Evolutionary conservation across 176 grass and related monocot species (phyloP).

Genomic region (Ampelocalamus luodianensis): DNA sequence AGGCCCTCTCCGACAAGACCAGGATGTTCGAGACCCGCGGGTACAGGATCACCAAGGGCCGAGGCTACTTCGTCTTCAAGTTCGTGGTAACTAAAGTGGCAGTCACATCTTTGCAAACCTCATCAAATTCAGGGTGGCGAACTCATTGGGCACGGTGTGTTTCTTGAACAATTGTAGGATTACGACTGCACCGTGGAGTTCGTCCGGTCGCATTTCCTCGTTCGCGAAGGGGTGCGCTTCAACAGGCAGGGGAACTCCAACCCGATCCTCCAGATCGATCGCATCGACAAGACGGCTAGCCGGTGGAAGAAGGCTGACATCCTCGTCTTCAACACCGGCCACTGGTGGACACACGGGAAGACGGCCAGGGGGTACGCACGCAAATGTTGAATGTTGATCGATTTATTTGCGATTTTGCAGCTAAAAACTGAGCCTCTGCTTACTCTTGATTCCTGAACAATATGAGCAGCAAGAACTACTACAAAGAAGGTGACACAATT

Average conservation of each 20-base stretch:
- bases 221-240: conserved; percentile 66
- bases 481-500: conserved; percentile 67
- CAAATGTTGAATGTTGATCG: neutral
- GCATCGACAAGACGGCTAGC: conserved; percentile 77
- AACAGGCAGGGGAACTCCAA: conserved; percentile 75
- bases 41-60: conserved; percentile 85
- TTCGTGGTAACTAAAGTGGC: conserved; percentile 51
- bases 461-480: conserved; percentile 75
- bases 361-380: conserved; percentile 74
- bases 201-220: conserved; percentile 95
- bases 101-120: neutral
- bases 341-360: conserved; percentile 99
- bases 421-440: neutral
- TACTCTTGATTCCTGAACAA: neutral
- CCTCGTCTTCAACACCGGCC: conserved; percentile 94
- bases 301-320: conserved; percentile 84
- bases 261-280: conserved; percentile 83
- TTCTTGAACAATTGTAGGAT: conserved; percentile 45
- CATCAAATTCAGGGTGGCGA: neutral
- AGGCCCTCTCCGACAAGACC: conserved; percentile 69
- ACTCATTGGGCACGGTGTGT: neutral
- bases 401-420: neutral
- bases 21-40: conserved; percentile 90
- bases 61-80: conserved; percentile 93
- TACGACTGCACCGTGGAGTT: conserved; percentile 90